Evolutionary conservation across 2,329 filamentous ascomycete species (phyloP).

Genomic region (Pseudogymnoascus sp.): DNA sequence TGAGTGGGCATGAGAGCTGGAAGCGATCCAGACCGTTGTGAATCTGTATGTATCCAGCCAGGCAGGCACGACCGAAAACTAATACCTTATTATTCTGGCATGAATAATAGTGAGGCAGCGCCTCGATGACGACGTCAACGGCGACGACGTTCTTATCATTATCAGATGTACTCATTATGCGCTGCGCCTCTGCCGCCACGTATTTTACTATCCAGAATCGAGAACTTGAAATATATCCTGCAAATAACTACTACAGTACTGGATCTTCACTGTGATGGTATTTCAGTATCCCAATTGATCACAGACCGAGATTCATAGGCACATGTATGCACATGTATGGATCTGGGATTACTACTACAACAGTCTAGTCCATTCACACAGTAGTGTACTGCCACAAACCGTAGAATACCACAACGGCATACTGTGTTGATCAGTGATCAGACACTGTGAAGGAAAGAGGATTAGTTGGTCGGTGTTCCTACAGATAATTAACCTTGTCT

Average conservation of each 20-base stretch:
- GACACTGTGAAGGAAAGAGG: not conserved
- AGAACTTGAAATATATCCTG: not conserved
- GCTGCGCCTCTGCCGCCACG: not conserved
- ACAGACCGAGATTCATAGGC: not conserved
- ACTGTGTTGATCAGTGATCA: not conserved
- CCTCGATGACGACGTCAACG: not conserved
- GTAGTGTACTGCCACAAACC: not conserved
- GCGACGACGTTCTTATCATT: not conserved
- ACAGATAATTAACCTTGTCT: not conserved
- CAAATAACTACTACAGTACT: not conserved
- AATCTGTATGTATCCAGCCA: conserved; percentile 4
- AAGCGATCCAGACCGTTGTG: conserved; percentile 4
- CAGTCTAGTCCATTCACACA: conserved; percentile 6
- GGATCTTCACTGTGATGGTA: not conserved
- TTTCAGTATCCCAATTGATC: not conserved
- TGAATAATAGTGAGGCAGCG: conserved; percentile 4
- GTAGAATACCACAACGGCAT: not conserved
- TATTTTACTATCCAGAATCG: not conserved
- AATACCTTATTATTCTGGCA: conserved; percentile 8
- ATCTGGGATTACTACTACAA: not conserved
- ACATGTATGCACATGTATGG: conserved; percentile 7
- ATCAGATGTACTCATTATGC: not conserved
- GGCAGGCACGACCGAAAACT: not conserved
- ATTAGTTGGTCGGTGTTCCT: not conserved
- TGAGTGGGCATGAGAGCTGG: not conserved